Base-by-base conservation (phyloP, 345 rosid genomes). In the Alliaria petiolata region DNA sequence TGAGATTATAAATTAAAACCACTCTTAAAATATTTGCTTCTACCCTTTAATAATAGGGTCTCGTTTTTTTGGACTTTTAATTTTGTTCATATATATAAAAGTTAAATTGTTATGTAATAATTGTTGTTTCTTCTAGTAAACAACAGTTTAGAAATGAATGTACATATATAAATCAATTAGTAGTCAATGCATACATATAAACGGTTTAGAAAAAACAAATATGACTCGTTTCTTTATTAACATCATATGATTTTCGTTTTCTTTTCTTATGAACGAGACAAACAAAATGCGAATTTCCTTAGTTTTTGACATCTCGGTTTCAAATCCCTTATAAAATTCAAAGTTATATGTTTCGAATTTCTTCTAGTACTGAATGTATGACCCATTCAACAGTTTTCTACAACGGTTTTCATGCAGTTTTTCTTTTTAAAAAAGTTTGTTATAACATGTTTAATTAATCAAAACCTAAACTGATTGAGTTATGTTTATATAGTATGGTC, bases 401-500 rank as follows among this genome's bases (percentile, higher is more conserved):
- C n/a, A n/a, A 64, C 33, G 5, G 40, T 45, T 70, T 70, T 39
- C 44, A 55, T 28, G 33, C 26, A 16, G 33, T 31, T 5, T 10
- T n/a, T 34, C 4, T 28, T 28, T 4, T 3, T 3, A 28, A 22
- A 22, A 3, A 22, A 50, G 51, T 28, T 33, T 7, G 45, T 31
- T 42, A 25, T 50, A 53, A 15, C 22, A 57, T 34, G 31, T 11
- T 52, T 3, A 22, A 55, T 35, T 38, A 66, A 46, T 46, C 12
- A 38, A 64, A 65, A 47, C 46, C 44, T 38, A 74, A 75, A 75
- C 22, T 40, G 55, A 20, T 49, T 63, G 46, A 25, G 49, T 7
- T 28, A 28, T 5, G 6, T 28, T 36, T 65, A 35, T 46, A 47
- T 35, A 57, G 54, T 8, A 60, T 61, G 78, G 74, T 75, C 72